These are phyloP conservation scores for Hyaloscypha variabilis DNA, from an alignment of 495 filamentous ascomycete genomes.

Conservation along the genomic window DNA sequence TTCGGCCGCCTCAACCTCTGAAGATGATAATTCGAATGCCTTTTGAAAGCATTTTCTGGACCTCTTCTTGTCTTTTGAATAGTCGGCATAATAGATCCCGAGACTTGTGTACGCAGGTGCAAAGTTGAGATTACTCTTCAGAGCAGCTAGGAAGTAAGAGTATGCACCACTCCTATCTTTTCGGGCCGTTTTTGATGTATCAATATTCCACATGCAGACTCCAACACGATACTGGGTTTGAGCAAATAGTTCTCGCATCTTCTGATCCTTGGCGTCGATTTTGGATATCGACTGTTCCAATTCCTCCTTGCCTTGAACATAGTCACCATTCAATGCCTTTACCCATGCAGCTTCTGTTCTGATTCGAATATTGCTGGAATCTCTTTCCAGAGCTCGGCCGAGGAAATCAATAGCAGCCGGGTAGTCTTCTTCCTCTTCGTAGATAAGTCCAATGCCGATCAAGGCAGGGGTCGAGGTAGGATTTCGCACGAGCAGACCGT, in stretches of 20 bases:
- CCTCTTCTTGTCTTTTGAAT: slow-evolving; percentile 80
- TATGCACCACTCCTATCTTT: slow-evolving; percentile 81
- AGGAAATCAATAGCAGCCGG: slow-evolving; percentile 77
- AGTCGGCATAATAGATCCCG: slow-evolving; percentile 94
- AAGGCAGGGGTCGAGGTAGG: slow-evolving; percentile 75
- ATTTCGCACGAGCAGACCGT: slow-evolving; percentile 72
- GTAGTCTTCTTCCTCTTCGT: slow-evolving; percentile 91
- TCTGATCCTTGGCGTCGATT: slow-evolving; percentile 41
- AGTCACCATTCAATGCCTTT: slow-evolving; percentile 79
- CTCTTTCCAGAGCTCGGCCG: slow-evolving; percentile 67
- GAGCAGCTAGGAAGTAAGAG: slow-evolving; percentile 75
- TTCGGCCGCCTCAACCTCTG: slow-evolving; percentile 87
- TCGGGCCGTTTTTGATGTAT: slow-evolving; percentile 68
- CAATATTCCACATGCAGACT: slow-evolving; percentile 82
- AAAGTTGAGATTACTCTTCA: slow-evolving; percentile 86
- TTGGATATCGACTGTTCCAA: slow-evolving; percentile 66
- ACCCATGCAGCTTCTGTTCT: slow-evolving; percentile 88
- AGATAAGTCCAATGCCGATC: slow-evolving; percentile 86
- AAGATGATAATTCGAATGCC: slow-evolving; percentile 88
- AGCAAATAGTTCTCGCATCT: slow-evolving; percentile 72
- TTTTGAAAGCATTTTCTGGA: slow-evolving; percentile 94
- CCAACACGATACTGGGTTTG: slow-evolving; percentile 89
- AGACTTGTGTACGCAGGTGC: slow-evolving; percentile 92
- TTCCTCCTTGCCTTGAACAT: slow-evolving; percentile 60
- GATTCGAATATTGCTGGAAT: slow-evolving; percentile 73